Percentiles rank a stretch among this genome's conserved stretches.
These are phyloP conservation scores for Lichtheimia corymbifera DNA, from an alignment of 371 early-diverging fungal species.

Conservation along the genomic window DNA sequence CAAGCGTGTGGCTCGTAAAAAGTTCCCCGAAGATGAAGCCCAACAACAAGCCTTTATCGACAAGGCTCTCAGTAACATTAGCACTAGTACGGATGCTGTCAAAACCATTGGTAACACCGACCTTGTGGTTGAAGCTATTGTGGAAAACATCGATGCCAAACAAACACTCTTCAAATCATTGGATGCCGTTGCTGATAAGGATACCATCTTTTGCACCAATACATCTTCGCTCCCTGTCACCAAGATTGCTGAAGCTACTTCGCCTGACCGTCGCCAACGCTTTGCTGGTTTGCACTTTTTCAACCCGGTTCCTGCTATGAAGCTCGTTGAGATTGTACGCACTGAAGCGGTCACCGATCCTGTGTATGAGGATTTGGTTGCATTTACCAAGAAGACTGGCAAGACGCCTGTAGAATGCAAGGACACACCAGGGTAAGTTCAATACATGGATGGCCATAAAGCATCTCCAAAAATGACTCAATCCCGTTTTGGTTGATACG, in stretches of 20 bases:
- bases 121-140: constrained; percentile 92
- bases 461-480: background rate
- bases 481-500: constrained; percentile 1
- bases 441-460: background rate
- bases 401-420: constrained; percentile 93
- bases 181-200: constrained; percentile 71
- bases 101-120: constrained; percentile 62
- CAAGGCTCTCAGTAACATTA: constrained; percentile 63
- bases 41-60: constrained; percentile 67
- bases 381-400: constrained; percentile 70
- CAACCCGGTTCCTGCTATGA: constrained; percentile 98
- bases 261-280: constrained; percentile 50
- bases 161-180: constrained; percentile 73
- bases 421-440: constrained; percentile 91
- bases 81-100: constrained; percentile 60
- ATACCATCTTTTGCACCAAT: constrained; percentile 87
- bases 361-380: constrained; percentile 62
- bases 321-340: constrained; percentile 92
- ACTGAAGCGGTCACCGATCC: constrained; percentile 64
- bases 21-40: constrained; percentile 71
- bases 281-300: constrained; percentile 96
- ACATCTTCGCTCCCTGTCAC: constrained; percentile 88
- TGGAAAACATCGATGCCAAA: constrained; percentile 91
- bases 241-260: constrained; percentile 75
- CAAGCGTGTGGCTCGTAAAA: constrained; percentile 87